Conservation (phyloP, 2,329 filamentous ascomycete species). For the Stenocarpella maydis region DNA sequence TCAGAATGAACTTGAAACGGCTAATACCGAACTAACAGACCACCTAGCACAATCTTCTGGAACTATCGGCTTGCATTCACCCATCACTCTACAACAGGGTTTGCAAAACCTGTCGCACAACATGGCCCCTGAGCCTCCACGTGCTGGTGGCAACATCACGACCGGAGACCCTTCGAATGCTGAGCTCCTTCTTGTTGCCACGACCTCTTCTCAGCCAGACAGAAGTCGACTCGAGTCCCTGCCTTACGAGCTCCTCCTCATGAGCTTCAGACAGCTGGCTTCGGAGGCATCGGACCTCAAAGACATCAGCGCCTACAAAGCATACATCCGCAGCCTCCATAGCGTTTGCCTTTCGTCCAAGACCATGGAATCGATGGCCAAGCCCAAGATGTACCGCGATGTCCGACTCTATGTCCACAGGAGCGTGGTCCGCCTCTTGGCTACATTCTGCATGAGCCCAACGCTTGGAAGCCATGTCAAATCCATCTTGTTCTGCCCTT, state of each 20-base stretch:
- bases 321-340: background rate
- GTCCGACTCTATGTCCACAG: background rate
- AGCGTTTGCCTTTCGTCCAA: background rate
- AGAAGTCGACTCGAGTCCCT: background rate
- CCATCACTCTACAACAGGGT: too few species aligned
- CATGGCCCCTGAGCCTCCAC: too few species aligned
- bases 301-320: background rate
- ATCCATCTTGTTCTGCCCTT: background rate
- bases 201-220: background rate
- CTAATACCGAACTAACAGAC: too few species aligned
- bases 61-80: too few species aligned
- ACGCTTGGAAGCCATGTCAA: background rate
- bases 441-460: background rate
- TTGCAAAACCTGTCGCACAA: too few species aligned
- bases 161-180: background rate
- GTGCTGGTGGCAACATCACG: too few species aligned
- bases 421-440: background rate
- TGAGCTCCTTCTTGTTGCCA: background rate
- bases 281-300: background rate
- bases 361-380: background rate
- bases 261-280: background rate
- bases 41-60: too few species aligned
- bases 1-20: too few species aligned
- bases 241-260: background rate
- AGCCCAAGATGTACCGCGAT: background rate